Evolutionary conservation across 2,329 filamentous ascomycete species (phyloP).

Genomic region (Orbilia oligospora): DNA sequence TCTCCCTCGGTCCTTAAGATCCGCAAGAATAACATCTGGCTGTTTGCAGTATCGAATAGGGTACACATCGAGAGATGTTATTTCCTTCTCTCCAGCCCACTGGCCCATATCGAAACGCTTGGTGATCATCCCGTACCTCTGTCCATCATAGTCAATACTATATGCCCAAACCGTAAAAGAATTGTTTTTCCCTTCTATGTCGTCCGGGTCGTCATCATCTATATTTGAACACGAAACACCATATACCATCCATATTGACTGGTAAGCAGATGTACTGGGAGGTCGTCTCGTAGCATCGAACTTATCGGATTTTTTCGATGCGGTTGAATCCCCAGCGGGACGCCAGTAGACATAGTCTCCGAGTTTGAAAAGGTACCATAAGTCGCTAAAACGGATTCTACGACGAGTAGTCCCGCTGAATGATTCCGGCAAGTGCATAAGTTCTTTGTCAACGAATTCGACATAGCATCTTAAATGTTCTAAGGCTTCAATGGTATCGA

Average conservation of each 20-base stretch:
- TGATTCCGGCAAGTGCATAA: conserved; percentile 67
- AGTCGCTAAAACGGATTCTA: conserved; percentile 67
- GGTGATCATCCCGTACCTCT: conserved; percentile 67
- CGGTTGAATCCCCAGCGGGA: neutral
- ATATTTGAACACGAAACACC: conserved; percentile 1
- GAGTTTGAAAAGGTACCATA: conserved; percentile 68
- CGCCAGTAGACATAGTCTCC: conserved; percentile 65
- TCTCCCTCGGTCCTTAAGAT: conserved; percentile 66
- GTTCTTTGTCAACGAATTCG: conserved; percentile 68
- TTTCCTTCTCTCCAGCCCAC: conserved; percentile 67
- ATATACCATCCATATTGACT: conserved; percentile 10
- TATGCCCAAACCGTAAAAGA: conserved; percentile 67
- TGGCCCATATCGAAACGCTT: conserved; percentile 67
- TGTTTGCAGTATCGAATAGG: conserved; percentile 67
- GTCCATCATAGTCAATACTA: conserved; percentile 69
- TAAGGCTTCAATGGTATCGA: conserved; percentile 68
- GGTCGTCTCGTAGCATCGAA: neutral
- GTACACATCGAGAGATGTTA: conserved; percentile 67
- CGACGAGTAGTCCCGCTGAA: conserved; percentile 59
- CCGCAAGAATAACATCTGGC: conserved; percentile 66
- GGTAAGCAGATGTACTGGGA: neutral
- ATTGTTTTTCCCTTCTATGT: conserved; percentile 60
- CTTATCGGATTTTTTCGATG: neutral
- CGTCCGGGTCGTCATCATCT: conserved; percentile 21
- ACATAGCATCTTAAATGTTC: conserved; percentile 69